Conservation (phyloP, 345 rosid species). For the Odontarrhena argentea region DNA sequence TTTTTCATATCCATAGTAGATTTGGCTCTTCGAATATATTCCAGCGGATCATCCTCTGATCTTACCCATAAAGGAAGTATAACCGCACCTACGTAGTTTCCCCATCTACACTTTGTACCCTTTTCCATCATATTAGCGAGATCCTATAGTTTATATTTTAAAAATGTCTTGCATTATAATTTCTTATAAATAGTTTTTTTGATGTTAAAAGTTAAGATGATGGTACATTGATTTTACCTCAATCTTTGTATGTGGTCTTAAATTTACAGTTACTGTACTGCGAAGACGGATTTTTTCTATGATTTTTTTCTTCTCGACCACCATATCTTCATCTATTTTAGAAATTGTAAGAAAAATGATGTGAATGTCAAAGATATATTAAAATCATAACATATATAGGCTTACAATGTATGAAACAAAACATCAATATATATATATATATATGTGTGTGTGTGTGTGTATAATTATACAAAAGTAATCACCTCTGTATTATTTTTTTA, state of each 20-base stretch:
- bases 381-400: neutral
- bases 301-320: neutral
- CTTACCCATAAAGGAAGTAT: conserved; percentile 49
- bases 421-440: too few species aligned
- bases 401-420: neutral
- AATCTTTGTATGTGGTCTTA: conserved; percentile 54
- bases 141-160: conserved; percentile 30
- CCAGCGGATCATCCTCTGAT: conserved; percentile 49
- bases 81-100: conserved; percentile 51
- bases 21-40: conserved; percentile 50
- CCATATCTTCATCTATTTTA: conserved; percentile 26
- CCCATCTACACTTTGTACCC: conserved; percentile 48
- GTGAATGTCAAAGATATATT: neutral
- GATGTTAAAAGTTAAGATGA: neutral
- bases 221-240: conserved; percentile 40
- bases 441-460: too few species aligned
- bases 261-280: conserved; percentile 46
- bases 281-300: conserved; percentile 21
- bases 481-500: too few species aligned
- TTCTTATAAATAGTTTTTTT: neutral
- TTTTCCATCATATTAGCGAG: conserved; percentile 54
- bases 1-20: conserved; percentile 53
- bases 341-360: neutral
- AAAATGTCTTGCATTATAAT: neutral
- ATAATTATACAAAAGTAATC: neutral